phyloP scores from a whole-genome alignment of 495 filamentous ascomycete genomes.

The Talaromyces ruber region DNA sequence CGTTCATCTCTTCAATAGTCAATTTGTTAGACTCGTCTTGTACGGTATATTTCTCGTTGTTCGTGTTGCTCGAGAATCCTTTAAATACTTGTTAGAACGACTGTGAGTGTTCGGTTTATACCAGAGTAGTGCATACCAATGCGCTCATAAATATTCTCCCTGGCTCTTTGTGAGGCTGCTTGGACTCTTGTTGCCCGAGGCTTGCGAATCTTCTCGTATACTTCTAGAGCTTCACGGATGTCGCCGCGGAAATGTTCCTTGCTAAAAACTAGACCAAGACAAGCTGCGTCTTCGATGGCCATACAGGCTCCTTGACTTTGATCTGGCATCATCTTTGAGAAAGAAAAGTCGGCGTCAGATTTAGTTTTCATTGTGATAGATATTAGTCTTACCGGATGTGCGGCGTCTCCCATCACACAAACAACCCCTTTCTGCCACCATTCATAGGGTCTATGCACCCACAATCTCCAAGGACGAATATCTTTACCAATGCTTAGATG shows the following conservation, averaged over 20 bases:
- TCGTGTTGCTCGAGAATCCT: slow-evolving; percentile 39
- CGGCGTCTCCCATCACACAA: slow-evolving; percentile 32
- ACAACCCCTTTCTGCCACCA: slow-evolving; percentile 22
- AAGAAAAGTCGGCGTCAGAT: neutral
- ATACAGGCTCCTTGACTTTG: slow-evolving; percentile 43
- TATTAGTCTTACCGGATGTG: slow-evolving; percentile 19
- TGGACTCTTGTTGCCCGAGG: slow-evolving; percentile 37
- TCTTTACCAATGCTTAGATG: slow-evolving; percentile 35
- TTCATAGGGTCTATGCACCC: slow-evolving; percentile 40
- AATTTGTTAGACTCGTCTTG: slow-evolving; percentile 36
- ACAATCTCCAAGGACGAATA: slow-evolving; percentile 40
- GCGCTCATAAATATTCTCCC: slow-evolving; percentile 41
- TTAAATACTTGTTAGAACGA: neutral
- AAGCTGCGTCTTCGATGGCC: slow-evolving; percentile 44
- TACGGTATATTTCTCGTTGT: slow-evolving; percentile 35
- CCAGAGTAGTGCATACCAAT: slow-evolving; percentile 20
- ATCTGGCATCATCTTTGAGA: slow-evolving; percentile 36
- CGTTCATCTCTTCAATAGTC: slow-evolving; percentile 47
- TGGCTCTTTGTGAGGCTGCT: slow-evolving; percentile 34
- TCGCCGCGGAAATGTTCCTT: slow-evolving; percentile 32
- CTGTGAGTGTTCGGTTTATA: neutral
- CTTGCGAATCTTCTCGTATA: slow-evolving; percentile 37
- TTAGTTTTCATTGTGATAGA: neutral
- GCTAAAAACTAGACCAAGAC: slow-evolving; percentile 37
- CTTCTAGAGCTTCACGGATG: slow-evolving; percentile 23